Evolutionary conservation across 176 grass and related monocot species (phyloP).

Genomic region (Raddia guianensis): DNA sequence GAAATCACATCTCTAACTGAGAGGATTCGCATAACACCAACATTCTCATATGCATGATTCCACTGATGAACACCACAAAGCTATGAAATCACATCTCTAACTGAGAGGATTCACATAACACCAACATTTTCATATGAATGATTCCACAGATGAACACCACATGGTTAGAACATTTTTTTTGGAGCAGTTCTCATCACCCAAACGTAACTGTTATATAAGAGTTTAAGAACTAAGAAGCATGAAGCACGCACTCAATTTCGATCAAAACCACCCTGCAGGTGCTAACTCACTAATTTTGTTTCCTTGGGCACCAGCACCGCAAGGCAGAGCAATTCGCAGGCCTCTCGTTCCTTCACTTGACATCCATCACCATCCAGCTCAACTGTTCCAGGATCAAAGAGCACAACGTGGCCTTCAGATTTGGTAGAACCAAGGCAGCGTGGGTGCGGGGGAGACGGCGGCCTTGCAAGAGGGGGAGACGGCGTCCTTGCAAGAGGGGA

Average conservation of each 20-base stretch:
- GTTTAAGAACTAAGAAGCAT: background rate
- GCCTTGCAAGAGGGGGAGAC: too few species aligned
- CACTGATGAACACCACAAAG: background rate
- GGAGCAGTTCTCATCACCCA: background rate
- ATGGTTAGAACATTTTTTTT: background rate
- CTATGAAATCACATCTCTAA: too few species aligned
- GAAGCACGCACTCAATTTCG: slow-evolving; percentile 13
- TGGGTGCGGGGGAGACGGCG: too few species aligned
- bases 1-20: background rate
- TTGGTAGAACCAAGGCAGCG: background rate
- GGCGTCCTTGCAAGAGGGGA: too few species aligned
- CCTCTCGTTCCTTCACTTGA: slow-evolving; percentile 10
- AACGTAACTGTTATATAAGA: slow-evolving; percentile 14
- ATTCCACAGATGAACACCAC: too few species aligned
- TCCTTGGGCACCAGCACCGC: slow-evolving; percentile 54
- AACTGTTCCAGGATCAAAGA: background rate
- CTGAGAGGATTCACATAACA: too few species aligned
- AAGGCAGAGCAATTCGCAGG: slow-evolving; percentile 55
- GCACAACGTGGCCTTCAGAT: slow-evolving; percentile 17
- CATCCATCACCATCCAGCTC: slow-evolving; percentile 35
- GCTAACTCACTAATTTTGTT: slow-evolving; percentile 40
- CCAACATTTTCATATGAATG: too few species aligned
- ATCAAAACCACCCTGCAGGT: background rate
- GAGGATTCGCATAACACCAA: background rate
- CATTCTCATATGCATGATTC: background rate